Percentiles rank a stretch among this genome's conserved stretches.
Conservation (phyloP, 306 rosid genomes). For the Vigna trinervia region DNA sequence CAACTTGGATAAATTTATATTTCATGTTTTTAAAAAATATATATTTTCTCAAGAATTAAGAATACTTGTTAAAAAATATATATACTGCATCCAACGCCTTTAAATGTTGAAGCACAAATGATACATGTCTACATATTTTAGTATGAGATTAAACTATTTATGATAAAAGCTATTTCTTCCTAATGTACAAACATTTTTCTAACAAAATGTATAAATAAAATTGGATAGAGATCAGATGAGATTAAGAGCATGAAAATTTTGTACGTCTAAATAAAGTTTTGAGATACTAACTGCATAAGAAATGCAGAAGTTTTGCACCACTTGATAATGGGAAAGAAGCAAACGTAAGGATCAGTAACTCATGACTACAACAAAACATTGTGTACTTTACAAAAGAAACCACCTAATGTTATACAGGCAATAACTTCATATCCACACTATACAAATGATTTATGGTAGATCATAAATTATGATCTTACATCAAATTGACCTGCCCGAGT, state of each 20-base stretch:
- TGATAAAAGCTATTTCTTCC: neutral
- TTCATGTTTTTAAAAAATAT: neutral
- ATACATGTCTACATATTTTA: neutral
- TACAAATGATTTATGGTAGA: neutral
- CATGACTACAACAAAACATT: constrained; percentile 15
- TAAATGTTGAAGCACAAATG: neutral
- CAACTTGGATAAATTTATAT: neutral
- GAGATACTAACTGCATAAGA: neutral
- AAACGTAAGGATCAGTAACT: neutral
- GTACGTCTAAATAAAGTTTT: neutral
- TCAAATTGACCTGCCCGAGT: constrained; percentile 81
- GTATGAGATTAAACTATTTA: neutral
- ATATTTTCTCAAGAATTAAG: neutral
- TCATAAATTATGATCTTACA: constrained; percentile 61
- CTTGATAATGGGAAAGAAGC: neutral
- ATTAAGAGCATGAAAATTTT: neutral
- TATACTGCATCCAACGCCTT: neutral
- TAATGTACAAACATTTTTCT: neutral
- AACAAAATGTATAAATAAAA: neutral
- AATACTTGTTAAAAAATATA: neutral
- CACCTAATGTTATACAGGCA: neutral
- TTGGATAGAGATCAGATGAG: neutral
- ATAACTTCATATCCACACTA: constrained; percentile 24
- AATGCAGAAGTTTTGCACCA: neutral
- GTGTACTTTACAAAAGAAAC: constrained; percentile 18